phyloP scores from a whole-genome alignment of 1,139 yeast species.

The Ogataea hybrid region DNA sequence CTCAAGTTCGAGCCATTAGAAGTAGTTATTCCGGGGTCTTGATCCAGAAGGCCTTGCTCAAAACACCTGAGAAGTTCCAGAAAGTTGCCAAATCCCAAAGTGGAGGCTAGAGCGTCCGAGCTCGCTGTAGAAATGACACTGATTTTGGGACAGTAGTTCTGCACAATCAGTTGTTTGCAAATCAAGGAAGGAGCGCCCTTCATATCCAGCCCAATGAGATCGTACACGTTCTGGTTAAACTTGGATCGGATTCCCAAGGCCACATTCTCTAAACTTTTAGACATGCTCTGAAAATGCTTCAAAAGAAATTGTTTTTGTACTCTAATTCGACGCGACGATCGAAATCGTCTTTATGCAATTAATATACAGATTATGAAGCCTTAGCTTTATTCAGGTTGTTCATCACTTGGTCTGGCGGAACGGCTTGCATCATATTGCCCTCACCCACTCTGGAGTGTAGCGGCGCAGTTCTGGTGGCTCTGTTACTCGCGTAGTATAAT shows the following conservation, averaged over 20 bases:
- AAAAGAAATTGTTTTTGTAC: background rate
- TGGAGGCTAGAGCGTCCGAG: constrained; percentile 20
- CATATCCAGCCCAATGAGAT: constrained; percentile 32
- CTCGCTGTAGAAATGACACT: constrained; percentile 22
- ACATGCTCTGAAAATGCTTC: constrained; percentile 3
- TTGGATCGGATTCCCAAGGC: constrained; percentile 19
- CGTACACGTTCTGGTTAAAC: constrained; percentile 16
- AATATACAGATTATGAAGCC: constrained; percentile 6
- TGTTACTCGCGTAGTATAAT: constrained; percentile 48
- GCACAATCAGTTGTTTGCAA: constrained; percentile 27
- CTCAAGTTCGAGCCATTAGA: constrained; percentile 13
- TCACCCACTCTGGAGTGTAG: constrained; percentile 54
- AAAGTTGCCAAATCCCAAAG: constrained; percentile 21
- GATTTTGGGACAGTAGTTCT: constrained; percentile 27
- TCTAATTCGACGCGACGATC: constrained; percentile 7
- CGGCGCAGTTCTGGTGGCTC: constrained; percentile 34
- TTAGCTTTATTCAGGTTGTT: constrained; percentile 45
- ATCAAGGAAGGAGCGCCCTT: constrained; percentile 29
- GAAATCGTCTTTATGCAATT: background rate
- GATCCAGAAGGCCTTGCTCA: constrained; percentile 26
- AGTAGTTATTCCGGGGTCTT: constrained; percentile 13
- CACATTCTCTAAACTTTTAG: constrained; percentile 6
- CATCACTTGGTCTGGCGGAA: constrained; percentile 61
- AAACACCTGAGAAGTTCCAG: constrained; percentile 27
- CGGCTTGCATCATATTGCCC: constrained; percentile 63